Base-by-base conservation (phyloP, 2,329 filamentous ascomycete species). In the Aulographum hederae region DNA sequence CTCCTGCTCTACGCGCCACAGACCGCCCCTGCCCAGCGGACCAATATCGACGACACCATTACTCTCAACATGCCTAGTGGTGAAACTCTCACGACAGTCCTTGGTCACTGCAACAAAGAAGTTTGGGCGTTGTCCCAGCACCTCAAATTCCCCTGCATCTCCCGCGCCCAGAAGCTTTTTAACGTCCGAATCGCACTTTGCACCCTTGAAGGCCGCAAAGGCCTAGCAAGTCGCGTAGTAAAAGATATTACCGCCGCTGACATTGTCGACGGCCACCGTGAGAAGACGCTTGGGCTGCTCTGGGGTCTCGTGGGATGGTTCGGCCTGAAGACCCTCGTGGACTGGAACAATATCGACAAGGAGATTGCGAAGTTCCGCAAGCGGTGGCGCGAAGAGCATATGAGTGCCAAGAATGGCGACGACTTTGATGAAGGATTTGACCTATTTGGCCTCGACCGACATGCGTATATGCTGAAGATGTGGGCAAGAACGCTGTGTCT, bases 241-340 rank as follows among this genome's bases (percentile, higher is more conserved):
- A 46, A 51, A 15, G 52, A 56, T 20, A 50, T 72, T 21, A 56
- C 50, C 11, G 58, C 69, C 0, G 62, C 67, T 25, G 67, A 75
- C 33, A 63, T 76, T 29, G 67, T 76, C 5, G 62, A 74, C 39
- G 71, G 71, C 2, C 68, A 73, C 40, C 62, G 71, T 6, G 70
- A 76, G 42, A 73, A 69, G 47, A 75, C 69, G 0, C 54, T 76
- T 28, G 61, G 59, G 4, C 52, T 75, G 6, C 53, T 77, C 4
- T 74, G 69, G 69, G 55, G 57, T 3, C 52, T 76, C 15, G 61
- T 74, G 23, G 63, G 64, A 26, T 61, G 60, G 46, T 67, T 63
- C 52, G 68, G 68, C 2, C 49, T 74, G 5, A 47, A 52, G 4
- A 52, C 48, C 5, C 53, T 75, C 1, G 53, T 75, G 2, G 61